phyloP scores from a whole-genome alignment of 345 rosid genomes.

The Aethionema arabicum region DNA sequence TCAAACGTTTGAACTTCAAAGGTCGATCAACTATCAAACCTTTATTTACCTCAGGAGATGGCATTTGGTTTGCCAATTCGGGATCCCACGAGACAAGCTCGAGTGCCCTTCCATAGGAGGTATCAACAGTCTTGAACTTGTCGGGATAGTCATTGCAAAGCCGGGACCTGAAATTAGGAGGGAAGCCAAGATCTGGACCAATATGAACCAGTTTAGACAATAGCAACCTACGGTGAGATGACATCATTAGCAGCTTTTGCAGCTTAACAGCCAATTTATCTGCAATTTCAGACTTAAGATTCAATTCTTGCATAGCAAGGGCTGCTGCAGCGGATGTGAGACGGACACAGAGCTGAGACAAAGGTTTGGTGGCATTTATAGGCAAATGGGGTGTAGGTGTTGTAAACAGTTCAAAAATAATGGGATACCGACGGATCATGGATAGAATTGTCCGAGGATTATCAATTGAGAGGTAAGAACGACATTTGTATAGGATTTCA shows the following conservation, averaged over 20 bases:
- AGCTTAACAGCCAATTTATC: constrained; percentile 62
- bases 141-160: constrained; percentile 80
- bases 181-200: constrained; percentile 83
- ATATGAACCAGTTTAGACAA: constrained; percentile 84
- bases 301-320: constrained; percentile 55
- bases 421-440: constrained; percentile 82
- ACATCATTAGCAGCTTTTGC: constrained; percentile 84
- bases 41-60: constrained; percentile 37
- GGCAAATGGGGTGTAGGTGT: constrained; percentile 70
- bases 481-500: constrained; percentile 71
- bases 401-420: constrained; percentile 66
- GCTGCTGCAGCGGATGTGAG: constrained; percentile 65
- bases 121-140: constrained; percentile 69
- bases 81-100: constrained; percentile 85
- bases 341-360: constrained; percentile 71
- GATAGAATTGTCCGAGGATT: constrained; percentile 54
- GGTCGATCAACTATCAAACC: constrained; percentile 83
- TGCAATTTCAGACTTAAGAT: constrained; percentile 57
- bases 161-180: constrained; percentile 81
- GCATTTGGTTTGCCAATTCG: constrained; percentile 51
- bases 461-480: constrained; percentile 59
- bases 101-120: constrained; percentile 78
- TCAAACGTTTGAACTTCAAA: constrained; percentile 71
- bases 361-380: constrained; percentile 64
- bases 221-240: constrained; percentile 67